Evolutionary conservation across 257 asterid genomes (phyloP).

Genomic region (Petrea volubilis): DNA sequence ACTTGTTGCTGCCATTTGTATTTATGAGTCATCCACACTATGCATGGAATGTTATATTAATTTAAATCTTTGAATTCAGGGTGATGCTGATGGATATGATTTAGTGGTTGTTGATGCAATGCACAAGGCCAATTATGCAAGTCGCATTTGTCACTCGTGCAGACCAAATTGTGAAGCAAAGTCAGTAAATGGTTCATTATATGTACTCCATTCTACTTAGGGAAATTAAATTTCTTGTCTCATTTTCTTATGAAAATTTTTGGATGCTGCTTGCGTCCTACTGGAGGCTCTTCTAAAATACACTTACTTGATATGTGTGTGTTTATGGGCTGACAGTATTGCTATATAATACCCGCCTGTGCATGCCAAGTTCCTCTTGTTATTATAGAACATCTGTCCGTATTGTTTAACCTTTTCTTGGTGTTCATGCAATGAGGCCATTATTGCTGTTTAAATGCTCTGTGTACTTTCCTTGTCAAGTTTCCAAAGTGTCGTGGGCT

Average conservation of each 20-base stretch:
- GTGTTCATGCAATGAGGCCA: neutral
- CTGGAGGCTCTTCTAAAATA: too few relatives aligned
- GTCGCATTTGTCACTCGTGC: slow-evolving; percentile 99
- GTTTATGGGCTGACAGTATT: too few relatives aligned
- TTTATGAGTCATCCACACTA: neutral
- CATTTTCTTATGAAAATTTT: neutral
- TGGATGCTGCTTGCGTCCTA: neutral
- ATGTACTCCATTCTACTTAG: neutral
- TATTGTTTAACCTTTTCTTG: neutral
- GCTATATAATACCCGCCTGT: neutral
- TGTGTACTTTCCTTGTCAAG: neutral
- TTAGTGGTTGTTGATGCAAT: slow-evolving; percentile 97
- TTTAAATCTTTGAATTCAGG: slow-evolving; percentile 53
- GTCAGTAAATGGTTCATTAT: slow-evolving; percentile 48
- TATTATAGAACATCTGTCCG: neutral
- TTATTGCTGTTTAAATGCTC: neutral
- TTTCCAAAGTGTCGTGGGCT: neutral
- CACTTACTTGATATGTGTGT: too few relatives aligned
- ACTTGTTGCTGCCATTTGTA: neutral
- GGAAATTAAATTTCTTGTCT: neutral
- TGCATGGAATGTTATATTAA: slow-evolving; percentile 15
- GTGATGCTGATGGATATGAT: slow-evolving; percentile 99
- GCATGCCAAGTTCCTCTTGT: neutral
- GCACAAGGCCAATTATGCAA: slow-evolving; percentile 99
- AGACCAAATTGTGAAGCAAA: slow-evolving; percentile 98